phyloP scores from a whole-genome alignment of 208 protist species.

The Wallacemonas sp. region DNA sequence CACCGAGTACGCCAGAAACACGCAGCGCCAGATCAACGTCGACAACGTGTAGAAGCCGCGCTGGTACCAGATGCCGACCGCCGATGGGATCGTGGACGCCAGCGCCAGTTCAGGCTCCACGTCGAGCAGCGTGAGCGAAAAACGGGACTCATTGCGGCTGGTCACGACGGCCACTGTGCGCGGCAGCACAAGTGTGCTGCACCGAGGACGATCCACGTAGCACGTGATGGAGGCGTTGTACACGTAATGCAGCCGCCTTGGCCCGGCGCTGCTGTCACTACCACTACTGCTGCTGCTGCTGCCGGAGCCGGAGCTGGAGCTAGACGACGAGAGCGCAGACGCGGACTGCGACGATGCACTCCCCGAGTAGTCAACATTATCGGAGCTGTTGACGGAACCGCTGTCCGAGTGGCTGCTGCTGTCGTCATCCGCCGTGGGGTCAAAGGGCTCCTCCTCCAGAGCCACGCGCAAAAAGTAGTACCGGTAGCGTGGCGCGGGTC shows the following conservation, averaged over 20 bases:
- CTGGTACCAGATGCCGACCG: conserved; percentile 74
- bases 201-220: conserved; percentile 37
- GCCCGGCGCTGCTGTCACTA: not conserved
- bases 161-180: conserved; percentile 41
- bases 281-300: conserved; percentile 17
- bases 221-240: conserved; percentile 58
- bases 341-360: not conserved
- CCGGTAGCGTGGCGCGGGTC: not conserved
- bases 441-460: conserved; percentile 42
- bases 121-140: conserved; percentile 62
- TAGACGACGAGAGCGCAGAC: conserved; percentile 9
- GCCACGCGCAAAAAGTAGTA: conserved; percentile 48
- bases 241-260: conserved; percentile 23
- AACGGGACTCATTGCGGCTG: conserved; percentile 30
- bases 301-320: not conserved
- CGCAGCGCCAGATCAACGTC: conserved; percentile 68
- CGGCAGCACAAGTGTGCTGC: conserved; percentile 65
- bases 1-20: conserved; percentile 49
- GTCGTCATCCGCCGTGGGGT: conserved; percentile 4
- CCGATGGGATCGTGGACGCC: conserved; percentile 31
- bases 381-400: not conserved
- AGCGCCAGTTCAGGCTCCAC: conserved; percentile 57
- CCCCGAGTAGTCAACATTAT: too few species aligned
- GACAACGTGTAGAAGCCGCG: conserved; percentile 57
- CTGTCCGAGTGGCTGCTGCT: too few species aligned